These are phyloP conservation scores for Echria macrotheca DNA, from an alignment of 495 filamentous ascomycete genomes.

Conservation along the genomic window DNA sequence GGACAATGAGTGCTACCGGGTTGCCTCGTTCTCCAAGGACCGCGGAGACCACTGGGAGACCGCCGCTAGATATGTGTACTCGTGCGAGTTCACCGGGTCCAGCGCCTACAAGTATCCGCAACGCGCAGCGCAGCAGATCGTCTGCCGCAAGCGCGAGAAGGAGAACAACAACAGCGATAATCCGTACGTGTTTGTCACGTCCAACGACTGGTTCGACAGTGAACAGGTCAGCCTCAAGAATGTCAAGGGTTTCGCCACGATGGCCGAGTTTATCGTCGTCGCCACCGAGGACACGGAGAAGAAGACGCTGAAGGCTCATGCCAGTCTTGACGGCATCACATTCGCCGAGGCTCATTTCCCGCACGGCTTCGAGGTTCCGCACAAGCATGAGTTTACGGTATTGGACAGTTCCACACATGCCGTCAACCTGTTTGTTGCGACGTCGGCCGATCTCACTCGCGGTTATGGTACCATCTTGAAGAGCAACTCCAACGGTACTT, in stretches of 20 bases:
- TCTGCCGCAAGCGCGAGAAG: conserved; percentile 70
- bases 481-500: conserved; percentile 96
- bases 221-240: conserved; percentile 53
- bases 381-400: conserved; percentile 82
- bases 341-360: conserved; percentile 88
- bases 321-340: conserved; percentile 72
- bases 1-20: conserved; percentile 57
- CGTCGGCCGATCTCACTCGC: conserved; percentile 46
- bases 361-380: conserved; percentile 64
- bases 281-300: conserved; percentile 63
- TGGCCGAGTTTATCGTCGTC: conserved; percentile 92
- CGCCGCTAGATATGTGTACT: conserved; percentile 59
- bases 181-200: conserved; percentile 64
- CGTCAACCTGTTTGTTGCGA: conserved; percentile 84
- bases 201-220: conserved; percentile 67
- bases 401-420: conserved; percentile 89
- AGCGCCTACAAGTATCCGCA: conserved; percentile 58
- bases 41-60: conserved; percentile 71
- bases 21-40: conserved; percentile 66
- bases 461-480: conserved; percentile 87
- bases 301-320: conserved; percentile 65
- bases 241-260: conserved; percentile 81
- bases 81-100: conserved; percentile 76
- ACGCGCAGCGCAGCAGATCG: conserved; percentile 60
- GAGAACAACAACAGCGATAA: conserved; percentile 58